Evolutionary conservation across 2,329 filamentous ascomycete species (phyloP).

Genomic region (Cladosporium sp.): DNA sequence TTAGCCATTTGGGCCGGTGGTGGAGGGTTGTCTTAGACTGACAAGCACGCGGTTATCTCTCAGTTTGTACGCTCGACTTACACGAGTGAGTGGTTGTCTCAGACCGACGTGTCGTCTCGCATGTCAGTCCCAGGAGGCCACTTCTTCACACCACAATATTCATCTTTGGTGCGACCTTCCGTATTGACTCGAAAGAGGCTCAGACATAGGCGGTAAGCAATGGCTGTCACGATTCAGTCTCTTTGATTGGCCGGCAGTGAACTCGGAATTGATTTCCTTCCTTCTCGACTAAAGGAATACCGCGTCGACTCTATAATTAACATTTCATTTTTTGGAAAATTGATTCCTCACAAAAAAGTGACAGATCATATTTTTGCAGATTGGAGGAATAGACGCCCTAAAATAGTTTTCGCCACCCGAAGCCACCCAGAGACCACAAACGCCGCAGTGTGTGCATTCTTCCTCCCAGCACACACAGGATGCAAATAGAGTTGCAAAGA

Average conservation of each 20-base stretch:
- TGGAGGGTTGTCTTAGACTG: constrained; percentile 9
- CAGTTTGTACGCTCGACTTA: background rate
- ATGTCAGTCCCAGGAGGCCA: background rate
- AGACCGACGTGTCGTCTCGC: background rate
- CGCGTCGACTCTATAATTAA: background rate
- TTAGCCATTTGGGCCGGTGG: background rate
- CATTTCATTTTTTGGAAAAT: background rate
- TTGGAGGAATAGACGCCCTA: background rate
- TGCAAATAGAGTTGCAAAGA: background rate
- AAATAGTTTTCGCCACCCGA: background rate
- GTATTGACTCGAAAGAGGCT: background rate
- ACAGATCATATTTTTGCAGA: background rate
- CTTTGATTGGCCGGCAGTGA: background rate
- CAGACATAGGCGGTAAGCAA: background rate
- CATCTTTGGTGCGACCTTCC: background rate
- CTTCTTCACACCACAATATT: background rate
- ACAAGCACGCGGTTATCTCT: background rate
- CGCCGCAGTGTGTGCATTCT: background rate
- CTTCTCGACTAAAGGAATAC: background rate
- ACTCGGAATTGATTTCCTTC: background rate
- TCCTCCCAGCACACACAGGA: background rate
- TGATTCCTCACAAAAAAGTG: background rate
- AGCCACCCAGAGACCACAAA: constrained; percentile 9
- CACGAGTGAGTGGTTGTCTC: background rate
- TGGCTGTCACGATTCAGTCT: background rate